Evolutionary conservation across 2,329 filamentous ascomycete genomes (phyloP), one percentile per base, ranked within the genome.

Genomic region (Aspergillus pseudoviridinutans): DNA sequence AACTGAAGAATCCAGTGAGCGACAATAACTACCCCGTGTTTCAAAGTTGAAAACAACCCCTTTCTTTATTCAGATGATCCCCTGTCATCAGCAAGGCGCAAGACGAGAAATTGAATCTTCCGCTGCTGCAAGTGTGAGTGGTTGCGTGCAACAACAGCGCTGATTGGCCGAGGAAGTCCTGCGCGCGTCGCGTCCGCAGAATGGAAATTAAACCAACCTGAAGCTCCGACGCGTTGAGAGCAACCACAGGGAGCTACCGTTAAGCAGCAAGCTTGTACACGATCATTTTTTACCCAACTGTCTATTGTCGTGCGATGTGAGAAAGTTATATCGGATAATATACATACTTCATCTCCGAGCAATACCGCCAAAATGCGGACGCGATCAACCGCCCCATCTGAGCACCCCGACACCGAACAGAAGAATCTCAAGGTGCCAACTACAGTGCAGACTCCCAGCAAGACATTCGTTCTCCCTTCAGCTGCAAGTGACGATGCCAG

Each of bases 381-480:
- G 41, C 67, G 71, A 51, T 63, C 53, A 25, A 55, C 55, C 12
- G 35, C 57, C 47, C 29, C 55, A 7, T 49, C 55, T 3, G 57
- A 60, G 49, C 56, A 65, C 38, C 25, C 62, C 12, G 56, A 61
- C 7, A 7, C 60, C 14, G 57, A 66, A 27, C 54, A 38, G 17
- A 38, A 71, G 22, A 63, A 64, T n/a, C 54, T 51, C n/a, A 65
- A 68, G 53, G 49, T 51, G 22, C 64, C 64, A 35, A 62, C 57
- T n/a, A 35, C 66, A 2, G 61, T 65, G 9, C 66, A 68, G 49
- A 68, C 62, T 41, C 72, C 73, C 27, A 68, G 61, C 71, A 84
- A 80, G 61, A 74, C 84, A 8, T 83, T 87, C 63, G 77, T 87
- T 14, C 72, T 88, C 0, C 85, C 85, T 2, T 78, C 79, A 58